phyloP scores from a whole-genome alignment of 2,329 filamentous ascomycete genomes.

The Calonectria pauciramosa region DNA sequence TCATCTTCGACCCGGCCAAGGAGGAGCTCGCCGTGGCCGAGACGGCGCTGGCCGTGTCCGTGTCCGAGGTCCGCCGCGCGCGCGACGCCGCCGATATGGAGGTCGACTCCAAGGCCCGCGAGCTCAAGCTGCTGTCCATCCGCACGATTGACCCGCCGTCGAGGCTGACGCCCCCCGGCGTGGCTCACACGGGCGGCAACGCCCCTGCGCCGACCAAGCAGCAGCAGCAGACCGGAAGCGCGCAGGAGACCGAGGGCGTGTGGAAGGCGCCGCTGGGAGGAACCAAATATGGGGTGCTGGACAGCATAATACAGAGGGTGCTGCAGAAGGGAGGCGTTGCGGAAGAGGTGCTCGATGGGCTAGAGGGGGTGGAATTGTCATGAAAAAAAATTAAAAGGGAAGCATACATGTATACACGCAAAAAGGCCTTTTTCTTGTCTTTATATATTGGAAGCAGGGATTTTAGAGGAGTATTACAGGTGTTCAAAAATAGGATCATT shows the following conservation, averaged over 20 bases:
- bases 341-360: slow-evolving; percentile 85
- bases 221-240: slow-evolving; percentile 55
- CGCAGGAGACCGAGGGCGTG: slow-evolving; percentile 76
- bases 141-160: slow-evolving; percentile 83
- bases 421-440: neutral
- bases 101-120: slow-evolving; percentile 55
- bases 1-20: slow-evolving; percentile 92
- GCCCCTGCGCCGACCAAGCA: slow-evolving; percentile 52
- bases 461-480: slow-evolving; percentile 20
- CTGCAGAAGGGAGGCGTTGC: slow-evolving; percentile 84
- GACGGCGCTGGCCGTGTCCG: slow-evolving; percentile 86
- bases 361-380: slow-evolving; percentile 81
- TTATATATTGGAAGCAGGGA: slow-evolving; percentile 9
- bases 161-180: slow-evolving; percentile 78
- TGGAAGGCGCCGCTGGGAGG: slow-evolving; percentile 91
- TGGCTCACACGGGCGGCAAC: slow-evolving; percentile 74
- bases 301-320: slow-evolving; percentile 81
- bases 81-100: slow-evolving; percentile 53
- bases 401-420: neutral
- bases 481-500: slow-evolving; percentile 30
- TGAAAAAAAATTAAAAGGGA: slow-evolving; percentile 45
- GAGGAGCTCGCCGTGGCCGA: slow-evolving; percentile 97
- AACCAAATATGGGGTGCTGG: slow-evolving; percentile 80
- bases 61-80: slow-evolving; percentile 64
- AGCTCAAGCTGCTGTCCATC: slow-evolving; percentile 75